phyloP scores from a whole-genome alignment of 768 basidiomycete genomes.

The Calvatia gigantea region DNA sequence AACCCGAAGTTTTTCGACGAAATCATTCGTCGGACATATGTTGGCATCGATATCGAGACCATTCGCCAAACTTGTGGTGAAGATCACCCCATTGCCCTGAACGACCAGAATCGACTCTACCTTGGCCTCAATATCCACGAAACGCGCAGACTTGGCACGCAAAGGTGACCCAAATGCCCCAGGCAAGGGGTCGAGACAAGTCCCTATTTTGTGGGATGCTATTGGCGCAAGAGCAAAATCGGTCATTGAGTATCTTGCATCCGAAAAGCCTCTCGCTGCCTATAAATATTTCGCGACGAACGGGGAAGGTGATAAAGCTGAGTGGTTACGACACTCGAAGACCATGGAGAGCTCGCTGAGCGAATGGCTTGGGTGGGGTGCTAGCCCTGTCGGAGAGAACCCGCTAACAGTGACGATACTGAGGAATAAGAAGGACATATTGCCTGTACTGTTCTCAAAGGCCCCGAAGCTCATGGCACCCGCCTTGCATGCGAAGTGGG shows the following conservation, averaged over 20 bases:
- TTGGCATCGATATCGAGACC: slow-evolving; percentile 29
- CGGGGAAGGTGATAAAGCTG: slow-evolving; percentile 39
- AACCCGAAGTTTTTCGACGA: slow-evolving; percentile 51
- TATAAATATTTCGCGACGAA: slow-evolving; percentile 46
- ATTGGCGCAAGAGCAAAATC: slow-evolving; percentile 24
- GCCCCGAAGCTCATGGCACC: slow-evolving; percentile 37
- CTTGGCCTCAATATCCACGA: slow-evolving; percentile 62
- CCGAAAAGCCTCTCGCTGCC: slow-evolving; percentile 43
- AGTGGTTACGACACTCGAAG: slow-evolving; percentile 33
- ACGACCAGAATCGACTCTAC: slow-evolving; percentile 43
- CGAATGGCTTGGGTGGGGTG: slow-evolving; percentile 48
- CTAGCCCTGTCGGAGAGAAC: slow-evolving; percentile 47
- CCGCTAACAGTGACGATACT: slow-evolving; percentile 45
- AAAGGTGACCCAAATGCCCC: slow-evolving; percentile 46
- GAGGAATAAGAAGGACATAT: slow-evolving; percentile 28
- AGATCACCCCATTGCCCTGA: slow-evolving; percentile 22
- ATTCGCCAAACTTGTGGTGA: slow-evolving; percentile 20
- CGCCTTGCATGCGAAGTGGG: slow-evolving; percentile 42
- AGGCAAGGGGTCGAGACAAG: neutral
- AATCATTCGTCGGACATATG: slow-evolving; percentile 50
- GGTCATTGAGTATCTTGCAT: slow-evolving; percentile 45
- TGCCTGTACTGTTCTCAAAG: slow-evolving; percentile 43
- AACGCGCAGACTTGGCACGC: slow-evolving; percentile 48
- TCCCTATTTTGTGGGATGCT: slow-evolving; percentile 44
- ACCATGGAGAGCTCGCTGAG: slow-evolving; percentile 41